phyloP scores from a whole-genome alignment of 1,139 yeast species.

The Pneumocystis sp. region DNA sequence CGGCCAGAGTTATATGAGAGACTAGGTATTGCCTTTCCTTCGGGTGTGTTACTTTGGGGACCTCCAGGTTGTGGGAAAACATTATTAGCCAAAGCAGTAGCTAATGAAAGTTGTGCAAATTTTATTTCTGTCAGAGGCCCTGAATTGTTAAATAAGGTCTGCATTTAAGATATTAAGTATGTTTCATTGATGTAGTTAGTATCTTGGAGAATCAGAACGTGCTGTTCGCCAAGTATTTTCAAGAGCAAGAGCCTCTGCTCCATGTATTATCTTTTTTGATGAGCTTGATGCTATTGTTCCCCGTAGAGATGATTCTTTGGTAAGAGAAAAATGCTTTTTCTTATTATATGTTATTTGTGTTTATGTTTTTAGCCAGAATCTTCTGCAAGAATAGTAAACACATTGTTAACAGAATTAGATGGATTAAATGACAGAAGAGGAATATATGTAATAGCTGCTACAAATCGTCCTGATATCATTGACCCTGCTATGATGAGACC shows the following conservation, averaged over 20 bases:
- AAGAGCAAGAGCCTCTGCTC: conserved; percentile 85
- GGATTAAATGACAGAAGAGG: conserved; percentile 89
- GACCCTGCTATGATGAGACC: conserved; percentile 98
- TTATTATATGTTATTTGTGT: conserved; percentile 6
- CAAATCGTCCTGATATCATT: conserved; percentile 95
- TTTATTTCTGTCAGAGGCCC: conserved; percentile 94
- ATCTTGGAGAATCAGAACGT: conserved; percentile 90
- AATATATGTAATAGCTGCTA: conserved; percentile 89
- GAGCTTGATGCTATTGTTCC: conserved; percentile 95
- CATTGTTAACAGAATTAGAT: conserved; percentile 81
- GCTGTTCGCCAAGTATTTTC: conserved; percentile 92
- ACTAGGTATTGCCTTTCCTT: conserved; percentile 92
- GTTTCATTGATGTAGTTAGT: conserved; percentile 20
- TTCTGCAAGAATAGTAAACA: conserved; percentile 86
- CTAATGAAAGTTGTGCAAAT: conserved; percentile 90
- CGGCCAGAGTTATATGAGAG: conserved; percentile 78
- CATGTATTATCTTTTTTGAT: conserved; percentile 91
- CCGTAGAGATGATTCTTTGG: conserved; percentile 64
- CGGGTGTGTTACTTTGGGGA: conserved; percentile 96
- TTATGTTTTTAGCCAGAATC: conserved; percentile 45
- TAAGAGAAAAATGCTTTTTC: neutral
- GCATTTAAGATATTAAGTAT: neutral
- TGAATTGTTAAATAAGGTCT: conserved; percentile 59
- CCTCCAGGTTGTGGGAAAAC: conserved; percentile 99
- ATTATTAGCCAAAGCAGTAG: conserved; percentile 87